These are phyloP conservation scores for Barnettozyma sucrosica DNA, from an alignment of 805 yeast species.

Conservation along the genomic window DNA sequence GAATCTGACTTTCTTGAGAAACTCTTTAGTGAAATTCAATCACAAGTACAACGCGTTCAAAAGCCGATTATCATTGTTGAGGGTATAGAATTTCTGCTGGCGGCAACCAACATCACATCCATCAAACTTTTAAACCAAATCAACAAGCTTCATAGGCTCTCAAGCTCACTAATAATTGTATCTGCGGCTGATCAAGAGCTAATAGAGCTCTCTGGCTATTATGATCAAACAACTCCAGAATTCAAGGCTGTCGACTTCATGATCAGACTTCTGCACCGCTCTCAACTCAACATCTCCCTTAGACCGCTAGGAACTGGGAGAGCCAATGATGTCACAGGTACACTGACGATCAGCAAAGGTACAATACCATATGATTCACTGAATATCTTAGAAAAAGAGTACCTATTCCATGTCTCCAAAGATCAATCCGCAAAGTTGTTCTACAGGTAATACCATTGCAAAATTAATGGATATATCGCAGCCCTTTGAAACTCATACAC, in stretches of 20 bases:
- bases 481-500: background rate
- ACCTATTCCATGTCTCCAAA: slow-evolving; percentile 51
- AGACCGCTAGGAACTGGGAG: slow-evolving; percentile 73
- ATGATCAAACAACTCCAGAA: slow-evolving; percentile 28
- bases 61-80: slow-evolving; percentile 36
- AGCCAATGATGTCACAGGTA: slow-evolving; percentile 79
- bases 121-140: slow-evolving; percentile 32
- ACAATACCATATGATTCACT: slow-evolving; percentile 15
- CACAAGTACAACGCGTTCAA: slow-evolving; percentile 6
- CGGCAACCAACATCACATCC: slow-evolving; percentile 35
- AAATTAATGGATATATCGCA: background rate
- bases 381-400: slow-evolving; percentile 51
- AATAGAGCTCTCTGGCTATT: slow-evolving; percentile 24
- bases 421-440: slow-evolving; percentile 41
- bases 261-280: slow-evolving; percentile 41
- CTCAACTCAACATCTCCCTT: slow-evolving; percentile 47
- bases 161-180: slow-evolving; percentile 33
- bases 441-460: slow-evolving; percentile 27
- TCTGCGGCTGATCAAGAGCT: slow-evolving; percentile 37
- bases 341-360: slow-evolving; percentile 56
- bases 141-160: slow-evolving; percentile 28
- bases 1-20: slow-evolving; percentile 13
- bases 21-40: slow-evolving; percentile 10
- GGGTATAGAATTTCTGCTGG: slow-evolving; percentile 40
- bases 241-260: slow-evolving; percentile 44